Base-by-base conservation (phyloP, 495 filamentous ascomycete genomes). In the Penicillium pulvis region DNA sequence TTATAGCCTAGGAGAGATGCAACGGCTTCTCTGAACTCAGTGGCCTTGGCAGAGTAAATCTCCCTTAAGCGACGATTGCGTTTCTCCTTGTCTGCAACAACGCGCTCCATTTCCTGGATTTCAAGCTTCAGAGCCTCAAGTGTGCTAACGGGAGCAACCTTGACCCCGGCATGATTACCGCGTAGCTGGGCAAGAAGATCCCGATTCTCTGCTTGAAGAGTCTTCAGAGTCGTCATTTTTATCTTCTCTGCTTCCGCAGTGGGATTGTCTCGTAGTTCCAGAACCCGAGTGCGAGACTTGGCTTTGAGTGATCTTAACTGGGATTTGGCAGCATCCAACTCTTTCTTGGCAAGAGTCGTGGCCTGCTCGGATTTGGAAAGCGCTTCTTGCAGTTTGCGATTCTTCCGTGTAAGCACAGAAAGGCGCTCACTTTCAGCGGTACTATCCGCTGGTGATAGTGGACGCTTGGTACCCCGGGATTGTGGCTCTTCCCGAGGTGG, bases 11-110 rank as follows among this genome's bases (percentile, higher is more conserved):
- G 81, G 3, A 97, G 81, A 49, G 84, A 89, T 61, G 90, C 89
- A 36, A 98, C 91, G 3, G 92, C 90, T 73, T 98, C 91, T 12
- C 94, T 88, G 79, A 98, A 97, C 73, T 98, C 94, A 60, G 86
- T 84, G 12, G 88, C 88, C 70, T 97, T 98, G 57, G 88, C 81
- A 3, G 83, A 81, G 87, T 90, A 99, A 57, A 97, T 93, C 62
- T 96, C 87, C 60, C 92, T 93, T 41, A 97, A 84, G 12, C 94
- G 87, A 16, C 85, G 82, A 63, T 89, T 90, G 45, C 86, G 85
- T 73, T 97, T 98, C 61, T 95, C 90, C 58, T 88, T 87, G 8
- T 90, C 88, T 14, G 88, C 88, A n/a, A 96, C 83, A 11, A 82
- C 77, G n/a, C 80, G 76, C 55, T 90, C 77, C 63, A 90, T 84